Evolutionary conservation across 257 asterid genomes (phyloP), one percentile per base, ranked within the genome.

Genomic region (Verbena officinalis): DNA sequence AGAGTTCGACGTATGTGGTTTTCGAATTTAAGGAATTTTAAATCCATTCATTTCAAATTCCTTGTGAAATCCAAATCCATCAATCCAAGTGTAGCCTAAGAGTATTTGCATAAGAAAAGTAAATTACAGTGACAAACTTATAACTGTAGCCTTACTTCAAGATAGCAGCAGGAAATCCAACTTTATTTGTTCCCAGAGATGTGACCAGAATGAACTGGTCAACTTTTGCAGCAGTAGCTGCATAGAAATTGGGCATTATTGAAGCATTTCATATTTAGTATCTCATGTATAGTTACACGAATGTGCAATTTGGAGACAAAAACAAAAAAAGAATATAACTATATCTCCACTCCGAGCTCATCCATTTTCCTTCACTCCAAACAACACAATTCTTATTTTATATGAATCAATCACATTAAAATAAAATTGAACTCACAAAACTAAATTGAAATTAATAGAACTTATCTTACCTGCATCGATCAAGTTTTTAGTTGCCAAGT

Each of bases 151-250:
- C 89, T 82, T 87, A 92, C 97, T 92, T 92, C 80, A 92, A 74
- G 76, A 92, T 80, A 64, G 96, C 96, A 36, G 97, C 98, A 68
- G 98, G 98, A 76, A 87, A 85, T 60, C 98, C 97, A 72, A 89
- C 16, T 84, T 92, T 92, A 77, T 85, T 89, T 68, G 98, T 92
- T 67, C 98, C 98, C 65, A 92, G 83, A 75, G 98, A 89, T 27
- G 98, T 89, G 73, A 92, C 80, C 87, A 92, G 82, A 66, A 89
- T 80, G 84, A 92, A 92, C 70, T 83, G 96, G 54, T 81, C 74
- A 19, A 87, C 88, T 77, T 92, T 81, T 16, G 89, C 90, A 68
- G 80, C 62, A 42, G 90, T 78, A 31, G 98, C 98, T 92, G 93
- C 86, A 81, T 9, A 21, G 52, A 69, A 72, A 55, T 51, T 11